A percentile compares a stretch with the other conserved stretches of the same genome.
phyloP scores from a whole-genome alignment of 2,329 filamentous ascomycete genomes.

The Coniochaeta pulveracea region DNA sequence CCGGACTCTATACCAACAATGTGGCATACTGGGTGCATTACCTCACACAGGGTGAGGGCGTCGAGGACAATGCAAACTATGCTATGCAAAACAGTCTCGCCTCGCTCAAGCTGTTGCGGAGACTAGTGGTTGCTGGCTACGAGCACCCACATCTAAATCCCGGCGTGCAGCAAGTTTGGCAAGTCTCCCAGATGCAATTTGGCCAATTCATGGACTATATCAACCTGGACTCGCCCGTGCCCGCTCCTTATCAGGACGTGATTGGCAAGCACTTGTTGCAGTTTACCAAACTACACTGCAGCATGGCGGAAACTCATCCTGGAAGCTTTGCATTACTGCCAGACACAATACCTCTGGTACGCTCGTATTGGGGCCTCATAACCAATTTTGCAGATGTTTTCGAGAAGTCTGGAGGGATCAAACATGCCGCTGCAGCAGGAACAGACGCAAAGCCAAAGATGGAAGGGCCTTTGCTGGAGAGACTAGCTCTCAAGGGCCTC shows the following conservation, averaged over 20 bases:
- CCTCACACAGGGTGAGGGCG: slow-evolving; percentile 44
- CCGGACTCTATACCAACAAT: slow-evolving; percentile 66
- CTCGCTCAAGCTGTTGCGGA: slow-evolving; percentile 67
- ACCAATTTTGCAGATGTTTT: slow-evolving; percentile 66
- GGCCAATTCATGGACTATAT: slow-evolving; percentile 61
- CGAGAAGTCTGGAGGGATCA: slow-evolving; percentile 47
- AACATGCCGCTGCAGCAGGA: slow-evolving; percentile 26
- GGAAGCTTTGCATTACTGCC: slow-evolving; percentile 76
- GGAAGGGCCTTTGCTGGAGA: slow-evolving; percentile 60
- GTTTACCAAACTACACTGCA: slow-evolving; percentile 81
- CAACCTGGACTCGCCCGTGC: slow-evolving; percentile 40
- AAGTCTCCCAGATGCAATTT: slow-evolving; percentile 64
- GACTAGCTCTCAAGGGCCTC: slow-evolving; percentile 71
- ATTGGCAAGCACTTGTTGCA: slow-evolving; percentile 84
- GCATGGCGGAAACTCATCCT: slow-evolving; percentile 71
- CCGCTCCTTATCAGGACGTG: slow-evolving; percentile 43
- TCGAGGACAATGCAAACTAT: slow-evolving; percentile 46
- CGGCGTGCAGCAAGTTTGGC: slow-evolving; percentile 72
- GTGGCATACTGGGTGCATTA: slow-evolving; percentile 57
- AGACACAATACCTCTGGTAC: slow-evolving; percentile 64
- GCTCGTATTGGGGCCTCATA: slow-evolving; percentile 77
- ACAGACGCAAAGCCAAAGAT: slow-evolving; percentile 34
- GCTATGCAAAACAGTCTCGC: slow-evolving; percentile 68
- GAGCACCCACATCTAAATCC: slow-evolving; percentile 72
- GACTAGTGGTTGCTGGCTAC: slow-evolving; percentile 71